Evolutionary conservation across 1,284 basidiomycete species (phyloP).

Genomic region (Microbotryomycetes sp.): DNA sequence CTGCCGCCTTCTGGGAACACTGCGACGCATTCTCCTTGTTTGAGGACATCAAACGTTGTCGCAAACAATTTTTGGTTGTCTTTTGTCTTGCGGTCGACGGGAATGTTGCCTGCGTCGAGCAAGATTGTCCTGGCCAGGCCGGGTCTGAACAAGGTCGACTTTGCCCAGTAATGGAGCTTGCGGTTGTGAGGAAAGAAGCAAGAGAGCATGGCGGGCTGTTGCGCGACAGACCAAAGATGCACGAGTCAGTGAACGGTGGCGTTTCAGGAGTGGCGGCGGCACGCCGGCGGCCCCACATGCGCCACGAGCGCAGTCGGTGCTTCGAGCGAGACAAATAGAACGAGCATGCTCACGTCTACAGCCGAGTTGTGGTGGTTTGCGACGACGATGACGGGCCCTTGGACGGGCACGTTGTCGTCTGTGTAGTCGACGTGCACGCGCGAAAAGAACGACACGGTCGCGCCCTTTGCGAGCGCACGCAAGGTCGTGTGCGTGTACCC

Average conservation of each 20-base stretch:
- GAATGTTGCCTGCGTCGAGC: slow-evolving; percentile 86
- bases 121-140: slow-evolving; percentile 65
- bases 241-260: slow-evolving; percentile 29
- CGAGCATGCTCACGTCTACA: slow-evolving; percentile 17
- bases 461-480: slow-evolving; percentile 57
- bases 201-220: slow-evolving; percentile 35
- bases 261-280: slow-evolving; percentile 6
- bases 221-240: neutral
- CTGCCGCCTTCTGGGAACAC: slow-evolving; percentile 79
- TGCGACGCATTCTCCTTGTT: slow-evolving; percentile 69
- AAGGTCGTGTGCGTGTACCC: slow-evolving; percentile 56
- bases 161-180: slow-evolving; percentile 90
- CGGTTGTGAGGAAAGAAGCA: slow-evolving; percentile 66
- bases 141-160: slow-evolving; percentile 58
- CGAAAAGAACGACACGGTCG: slow-evolving; percentile 75
- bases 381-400: slow-evolving; percentile 76
- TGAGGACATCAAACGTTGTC: slow-evolving; percentile 79
- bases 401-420: slow-evolving; percentile 69
- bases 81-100: slow-evolving; percentile 85
- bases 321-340: too few species aligned
- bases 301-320: neutral
- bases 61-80: slow-evolving; percentile 82
- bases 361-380: slow-evolving; percentile 28
- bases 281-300: slow-evolving; percentile 8
- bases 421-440: slow-evolving; percentile 73